phyloP scores from a whole-genome alignment of 768 basidiomycete genomes.

The Lactarius hatsudake region DNA sequence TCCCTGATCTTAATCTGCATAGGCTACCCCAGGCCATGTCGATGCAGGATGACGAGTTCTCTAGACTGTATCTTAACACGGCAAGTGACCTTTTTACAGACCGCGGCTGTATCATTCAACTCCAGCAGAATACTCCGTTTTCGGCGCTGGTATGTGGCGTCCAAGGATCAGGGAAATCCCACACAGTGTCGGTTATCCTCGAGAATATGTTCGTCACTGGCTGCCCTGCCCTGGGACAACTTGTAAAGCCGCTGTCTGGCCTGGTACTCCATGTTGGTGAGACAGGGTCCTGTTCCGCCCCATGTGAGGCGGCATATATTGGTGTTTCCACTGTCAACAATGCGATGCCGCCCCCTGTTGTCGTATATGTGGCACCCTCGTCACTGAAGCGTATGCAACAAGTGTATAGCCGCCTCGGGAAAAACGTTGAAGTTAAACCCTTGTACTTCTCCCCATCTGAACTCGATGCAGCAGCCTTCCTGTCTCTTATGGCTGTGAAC shows the following conservation, averaged over 20 bases:
- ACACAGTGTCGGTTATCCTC: slow-evolving; percentile 63
- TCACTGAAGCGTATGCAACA: slow-evolving; percentile 58
- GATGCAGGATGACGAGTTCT: slow-evolving; percentile 27
- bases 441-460: slow-evolving; percentile 56
- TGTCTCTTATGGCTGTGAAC: slow-evolving; percentile 73
- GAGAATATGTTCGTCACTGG: slow-evolving; percentile 68
- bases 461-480: slow-evolving; percentile 63
- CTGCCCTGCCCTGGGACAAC: slow-evolving; percentile 46
- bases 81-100: slow-evolving; percentile 36
- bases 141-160: slow-evolving; percentile 76
- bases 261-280: slow-evolving; percentile 71
- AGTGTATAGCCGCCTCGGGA: slow-evolving; percentile 46
- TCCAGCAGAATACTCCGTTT: slow-evolving; percentile 62
- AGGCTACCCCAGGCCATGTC: slow-evolving; percentile 2
- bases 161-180: slow-evolving; percentile 74
- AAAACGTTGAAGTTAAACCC: slow-evolving; percentile 50
- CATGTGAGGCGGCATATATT: slow-evolving; percentile 63
- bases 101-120: neutral
- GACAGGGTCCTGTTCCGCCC: slow-evolving; percentile 54
- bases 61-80: slow-evolving; percentile 63
- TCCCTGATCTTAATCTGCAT: slow-evolving; percentile 5
- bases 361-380: slow-evolving; percentile 59
- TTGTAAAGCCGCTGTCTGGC: slow-evolving; percentile 56
- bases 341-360: slow-evolving; percentile 36
- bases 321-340: slow-evolving; percentile 24